Evolutionary conservation across 306 rosid genomes (phyloP).

Genomic region (Arachis hypogaea): DNA sequence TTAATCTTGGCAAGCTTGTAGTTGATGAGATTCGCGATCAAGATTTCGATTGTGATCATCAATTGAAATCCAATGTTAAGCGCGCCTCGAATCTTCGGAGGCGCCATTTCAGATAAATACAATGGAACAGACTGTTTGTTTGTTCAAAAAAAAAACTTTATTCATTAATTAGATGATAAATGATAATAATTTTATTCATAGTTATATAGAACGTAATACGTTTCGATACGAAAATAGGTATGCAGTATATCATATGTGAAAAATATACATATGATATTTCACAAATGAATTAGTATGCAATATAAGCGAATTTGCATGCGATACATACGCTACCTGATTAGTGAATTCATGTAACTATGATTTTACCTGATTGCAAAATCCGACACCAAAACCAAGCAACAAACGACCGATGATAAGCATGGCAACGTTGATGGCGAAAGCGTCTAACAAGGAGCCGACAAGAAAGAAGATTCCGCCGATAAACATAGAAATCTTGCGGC

Average conservation of each 20-base stretch:
- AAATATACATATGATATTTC: no score
- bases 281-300: no score
- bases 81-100: slow-evolving; percentile 39
- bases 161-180: no score
- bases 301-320: no score
- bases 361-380: slow-evolving; percentile 43
- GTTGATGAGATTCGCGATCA: slow-evolving; percentile 43
- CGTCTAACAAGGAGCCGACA: slow-evolving; percentile 42
- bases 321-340: no score
- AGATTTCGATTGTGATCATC: slow-evolving; percentile 48
- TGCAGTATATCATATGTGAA: no score
- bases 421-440: slow-evolving; percentile 9
- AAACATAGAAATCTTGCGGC: slow-evolving; percentile 43
- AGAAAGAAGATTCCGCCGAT: slow-evolving; percentile 43
- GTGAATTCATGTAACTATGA: no score
- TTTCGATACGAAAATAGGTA: no score
- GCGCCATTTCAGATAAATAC: slow-evolving; percentile 47
- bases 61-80: slow-evolving; percentile 46
- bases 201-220: no score
- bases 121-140: slow-evolving; percentile 32
- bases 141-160: no score
- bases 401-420: slow-evolving; percentile 46
- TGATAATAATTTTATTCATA: no score
- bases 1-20: slow-evolving; percentile 10
- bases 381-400: slow-evolving; percentile 45